These are phyloP conservation scores for Epichloe typhina DNA, from an alignment of 2,329 filamentous ascomycete genomes.

Conservation along the genomic window DNA sequence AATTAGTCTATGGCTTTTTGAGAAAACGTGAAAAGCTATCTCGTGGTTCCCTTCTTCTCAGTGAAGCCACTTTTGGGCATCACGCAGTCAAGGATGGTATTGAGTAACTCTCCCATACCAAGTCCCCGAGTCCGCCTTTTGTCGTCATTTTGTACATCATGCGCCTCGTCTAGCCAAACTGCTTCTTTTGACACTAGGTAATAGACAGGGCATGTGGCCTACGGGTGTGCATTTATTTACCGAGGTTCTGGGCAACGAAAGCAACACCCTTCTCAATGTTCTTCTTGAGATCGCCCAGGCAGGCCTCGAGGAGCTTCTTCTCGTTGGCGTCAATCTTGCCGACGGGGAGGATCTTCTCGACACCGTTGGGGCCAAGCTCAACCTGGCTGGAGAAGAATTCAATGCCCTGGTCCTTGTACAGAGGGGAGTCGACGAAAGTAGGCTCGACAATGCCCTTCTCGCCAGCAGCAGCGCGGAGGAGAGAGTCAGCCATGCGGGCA, in stretches of 20 bases:
- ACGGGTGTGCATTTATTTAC: slow-evolving; percentile 32
- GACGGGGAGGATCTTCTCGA: slow-evolving; percentile 81
- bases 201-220: neutral
- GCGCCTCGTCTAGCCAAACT: neutral
- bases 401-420: slow-evolving; percentile 97
- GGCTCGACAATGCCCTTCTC: slow-evolving; percentile 93
- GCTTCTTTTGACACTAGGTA: neutral
- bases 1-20: slow-evolving; percentile 3
- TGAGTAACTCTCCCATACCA: neutral
- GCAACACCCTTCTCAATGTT: slow-evolving; percentile 86
- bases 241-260: slow-evolving; percentile 47
- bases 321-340: slow-evolving; percentile 76
- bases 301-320: slow-evolving; percentile 78
- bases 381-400: slow-evolving; percentile 95
- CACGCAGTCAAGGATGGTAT: neutral
- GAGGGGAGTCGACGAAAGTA: slow-evolving; percentile 89
- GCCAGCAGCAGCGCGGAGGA: slow-evolving; percentile 85
- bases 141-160: slow-evolving; percentile 3
- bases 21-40: slow-evolving; percentile 2
- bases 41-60: neutral
- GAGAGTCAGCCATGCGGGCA: slow-evolving; percentile 69
- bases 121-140: neutral
- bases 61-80: neutral
- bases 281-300: slow-evolving; percentile 73
- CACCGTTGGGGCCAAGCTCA: slow-evolving; percentile 91